Percentiles rank a stretch among this genome's conserved stretches.
Evolutionary conservation across 371 early-diverging fungal species (phyloP).

Genomic region (Rhizopus delemar): DNA sequence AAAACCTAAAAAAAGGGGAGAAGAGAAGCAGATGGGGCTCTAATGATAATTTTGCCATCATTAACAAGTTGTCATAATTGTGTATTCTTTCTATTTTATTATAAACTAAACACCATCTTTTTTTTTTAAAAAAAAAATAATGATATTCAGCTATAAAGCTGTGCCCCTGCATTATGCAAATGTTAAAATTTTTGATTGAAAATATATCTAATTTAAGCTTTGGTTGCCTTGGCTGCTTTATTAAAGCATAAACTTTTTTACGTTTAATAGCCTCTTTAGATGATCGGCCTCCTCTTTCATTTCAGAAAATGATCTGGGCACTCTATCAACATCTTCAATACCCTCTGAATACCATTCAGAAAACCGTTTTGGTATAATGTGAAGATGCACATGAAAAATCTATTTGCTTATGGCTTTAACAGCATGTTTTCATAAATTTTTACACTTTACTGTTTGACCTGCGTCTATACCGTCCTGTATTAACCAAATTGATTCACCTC

Average conservation of each 20-base stretch:
- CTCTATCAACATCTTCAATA: neutral
- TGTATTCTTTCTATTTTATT: too few relatives aligned
- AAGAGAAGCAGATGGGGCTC: too few relatives aligned
- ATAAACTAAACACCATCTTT: too few relatives aligned
- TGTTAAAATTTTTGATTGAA: neutral
- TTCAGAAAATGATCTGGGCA: slow-evolving; percentile 9
- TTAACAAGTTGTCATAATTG: too few relatives aligned
- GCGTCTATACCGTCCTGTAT: slow-evolving; percentile 15
- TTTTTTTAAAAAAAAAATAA: too few relatives aligned
- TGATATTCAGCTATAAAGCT: too few relatives aligned
- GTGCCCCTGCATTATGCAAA: too few relatives aligned
- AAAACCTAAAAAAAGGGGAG: too few relatives aligned
- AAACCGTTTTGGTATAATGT: slow-evolving; percentile 16
- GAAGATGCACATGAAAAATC: slow-evolving; percentile 13
- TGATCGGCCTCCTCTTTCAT: slow-evolving; percentile 18
- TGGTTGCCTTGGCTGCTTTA: too few relatives aligned
- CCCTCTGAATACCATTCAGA: slow-evolving; percentile 1
- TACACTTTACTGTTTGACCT: slow-evolving; percentile 12
- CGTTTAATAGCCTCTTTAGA: neutral
- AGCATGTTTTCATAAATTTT: neutral
- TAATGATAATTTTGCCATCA: too few relatives aligned
- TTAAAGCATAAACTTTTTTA: neutral
- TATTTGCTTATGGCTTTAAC: neutral
- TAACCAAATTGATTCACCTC: neutral
- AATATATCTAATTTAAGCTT: neutral